Evolutionary conservation across 306 rosid species (phyloP).

Genomic region (Spatholobus suberectus): DNA sequence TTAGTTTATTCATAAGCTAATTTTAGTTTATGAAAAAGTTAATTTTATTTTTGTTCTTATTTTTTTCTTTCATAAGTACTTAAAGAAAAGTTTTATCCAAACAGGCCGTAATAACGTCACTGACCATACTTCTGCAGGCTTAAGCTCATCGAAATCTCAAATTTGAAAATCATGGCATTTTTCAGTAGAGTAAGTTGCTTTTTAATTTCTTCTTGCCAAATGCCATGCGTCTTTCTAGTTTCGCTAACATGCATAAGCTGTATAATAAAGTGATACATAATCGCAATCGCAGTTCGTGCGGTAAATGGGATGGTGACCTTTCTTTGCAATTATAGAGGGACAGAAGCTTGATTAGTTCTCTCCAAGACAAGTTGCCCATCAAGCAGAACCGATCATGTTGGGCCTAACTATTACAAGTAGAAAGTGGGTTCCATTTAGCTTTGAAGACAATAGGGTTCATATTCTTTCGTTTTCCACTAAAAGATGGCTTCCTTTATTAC

Average conservation of each 20-base stretch:
- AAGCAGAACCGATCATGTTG: slow-evolving; percentile 28
- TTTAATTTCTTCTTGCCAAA: neutral
- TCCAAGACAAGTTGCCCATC: slow-evolving; percentile 31
- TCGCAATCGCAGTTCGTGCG: slow-evolving; percentile 1
- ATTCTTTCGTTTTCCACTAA: slow-evolving; percentile 54
- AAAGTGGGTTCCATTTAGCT: slow-evolving; percentile 46
- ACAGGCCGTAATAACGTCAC: no score
- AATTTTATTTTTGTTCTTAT: no score
- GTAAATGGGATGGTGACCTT: slow-evolving; percentile 25
- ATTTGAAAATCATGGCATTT: neutral
- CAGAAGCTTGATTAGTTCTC: neutral
- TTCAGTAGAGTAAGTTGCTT: neutral
- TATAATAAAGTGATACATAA: slow-evolving; percentile 17
- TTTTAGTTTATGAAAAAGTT: no score
- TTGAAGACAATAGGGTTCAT: slow-evolving; percentile 29
- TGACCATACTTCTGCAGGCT: no score
- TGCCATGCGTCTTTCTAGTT: neutral
- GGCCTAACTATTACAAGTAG: slow-evolving; percentile 40
- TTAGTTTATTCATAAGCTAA: no score
- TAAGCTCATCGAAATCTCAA: neutral
- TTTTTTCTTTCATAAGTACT: no score
- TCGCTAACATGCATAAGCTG: neutral
- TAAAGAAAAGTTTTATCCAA: no score
- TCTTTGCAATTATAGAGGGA: slow-evolving; percentile 35
- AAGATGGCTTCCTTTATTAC: slow-evolving; percentile 44